Percentiles rank a stretch among this genome's conserved stretches.
Evolutionary conservation across 345 rosid species (phyloP).

Genomic region (Mercurialis annua): DNA sequence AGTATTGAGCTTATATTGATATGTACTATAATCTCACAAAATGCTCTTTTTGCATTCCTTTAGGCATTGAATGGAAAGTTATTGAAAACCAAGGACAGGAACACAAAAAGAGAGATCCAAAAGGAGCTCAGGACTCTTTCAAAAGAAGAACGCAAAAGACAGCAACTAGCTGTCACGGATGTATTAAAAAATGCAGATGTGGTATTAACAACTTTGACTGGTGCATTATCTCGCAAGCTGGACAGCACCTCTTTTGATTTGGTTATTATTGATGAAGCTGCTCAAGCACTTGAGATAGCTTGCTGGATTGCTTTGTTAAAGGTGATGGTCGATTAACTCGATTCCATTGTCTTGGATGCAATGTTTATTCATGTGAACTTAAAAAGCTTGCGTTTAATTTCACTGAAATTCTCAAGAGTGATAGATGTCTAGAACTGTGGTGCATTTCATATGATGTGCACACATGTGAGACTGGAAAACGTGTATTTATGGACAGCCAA

Average conservation of each 20-base stretch:
- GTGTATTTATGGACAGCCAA: neutral
- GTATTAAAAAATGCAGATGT: slow-evolving; percentile 84
- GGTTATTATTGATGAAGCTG: slow-evolving; percentile 97
- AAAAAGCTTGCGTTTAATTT: neutral
- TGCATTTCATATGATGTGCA: neutral
- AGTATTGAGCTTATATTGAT: neutral
- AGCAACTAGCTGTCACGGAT: slow-evolving; percentile 89
- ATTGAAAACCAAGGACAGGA: slow-evolving; percentile 74
- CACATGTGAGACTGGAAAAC: neutral
- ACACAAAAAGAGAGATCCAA: slow-evolving; percentile 77
- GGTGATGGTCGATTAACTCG: slow-evolving; percentile 33
- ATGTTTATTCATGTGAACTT: neutral
- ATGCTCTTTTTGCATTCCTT: slow-evolving; percentile 13
- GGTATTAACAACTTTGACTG: slow-evolving; percentile 82
- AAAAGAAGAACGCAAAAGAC: slow-evolving; percentile 93
- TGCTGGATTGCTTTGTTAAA: slow-evolving; percentile 91
- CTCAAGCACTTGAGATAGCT: slow-evolving; percentile 96
- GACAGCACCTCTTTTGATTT: slow-evolving; percentile 71
- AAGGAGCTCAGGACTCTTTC: slow-evolving; percentile 80
- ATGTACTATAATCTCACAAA: slow-evolving; percentile 8
- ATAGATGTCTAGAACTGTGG: neutral
- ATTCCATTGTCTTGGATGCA: neutral
- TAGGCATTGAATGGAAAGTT: slow-evolving; percentile 79
- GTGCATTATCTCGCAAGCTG: slow-evolving; percentile 73
- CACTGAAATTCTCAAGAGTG: neutral